These are phyloP conservation scores for Yamadazyma buinensis DNA, from an alignment of 1,139 yeast species.

Conservation along the genomic window DNA sequence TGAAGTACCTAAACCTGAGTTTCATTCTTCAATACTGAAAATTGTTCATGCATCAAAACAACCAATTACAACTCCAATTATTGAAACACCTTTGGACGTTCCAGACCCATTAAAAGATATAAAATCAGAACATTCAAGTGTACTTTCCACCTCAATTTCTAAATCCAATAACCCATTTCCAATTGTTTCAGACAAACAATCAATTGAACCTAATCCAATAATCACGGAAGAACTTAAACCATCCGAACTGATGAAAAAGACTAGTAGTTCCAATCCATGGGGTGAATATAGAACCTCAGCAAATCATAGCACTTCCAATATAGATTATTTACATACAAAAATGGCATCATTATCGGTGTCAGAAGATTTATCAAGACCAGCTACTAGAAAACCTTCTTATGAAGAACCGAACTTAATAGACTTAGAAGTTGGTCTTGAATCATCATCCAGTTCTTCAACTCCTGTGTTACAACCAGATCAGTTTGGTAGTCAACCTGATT, in stretches of 20 bases:
- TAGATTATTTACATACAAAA: constrained; percentile 2
- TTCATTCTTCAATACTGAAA: background rate
- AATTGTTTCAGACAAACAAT: background rate
- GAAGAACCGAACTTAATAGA: constrained; percentile 33
- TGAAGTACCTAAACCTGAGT: background rate
- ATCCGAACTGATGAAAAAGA: constrained; percentile 6
- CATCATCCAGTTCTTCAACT: constrained; percentile 26
- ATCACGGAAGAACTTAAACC: background rate
- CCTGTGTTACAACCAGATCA: constrained; percentile 17
- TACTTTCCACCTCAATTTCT: constrained; percentile 2
- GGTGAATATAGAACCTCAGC: constrained; percentile 16
- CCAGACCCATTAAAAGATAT: background rate
- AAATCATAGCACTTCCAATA: background rate
- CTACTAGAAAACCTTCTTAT: constrained; percentile 9
- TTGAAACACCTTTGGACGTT: background rate
- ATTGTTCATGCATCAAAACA: background rate
- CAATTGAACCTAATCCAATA: background rate
- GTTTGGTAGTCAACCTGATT: constrained; percentile 14
- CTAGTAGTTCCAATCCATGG: constrained; percentile 23
- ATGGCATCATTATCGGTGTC: constrained; percentile 4
- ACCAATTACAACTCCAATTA: background rate
- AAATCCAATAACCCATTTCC: constrained; percentile 10
- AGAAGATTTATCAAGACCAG: constrained; percentile 1
- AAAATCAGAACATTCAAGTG: background rate
- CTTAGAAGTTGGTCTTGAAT: constrained; percentile 36